Base-by-base conservation (phyloP, 2,329 filamentous ascomycete genomes). In the Botrytis porri region DNA sequence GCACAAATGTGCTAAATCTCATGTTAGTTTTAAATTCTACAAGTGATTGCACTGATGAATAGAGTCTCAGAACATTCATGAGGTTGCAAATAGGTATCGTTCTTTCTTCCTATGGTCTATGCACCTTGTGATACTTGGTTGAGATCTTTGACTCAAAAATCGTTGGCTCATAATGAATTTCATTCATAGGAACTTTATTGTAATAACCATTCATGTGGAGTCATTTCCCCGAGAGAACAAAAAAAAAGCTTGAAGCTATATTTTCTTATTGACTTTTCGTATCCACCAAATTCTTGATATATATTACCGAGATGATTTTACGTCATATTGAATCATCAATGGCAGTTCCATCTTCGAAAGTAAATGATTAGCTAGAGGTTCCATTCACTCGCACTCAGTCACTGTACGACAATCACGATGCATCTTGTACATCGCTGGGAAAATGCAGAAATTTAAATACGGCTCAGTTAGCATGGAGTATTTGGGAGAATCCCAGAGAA, bases 281-380 rank as follows among this genome's bases (percentile, higher is more conserved):
- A 43, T 63, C 7, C 20, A 41, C 25, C 4, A 10, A 9, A 16
- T 8, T 20, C 14, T 29, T 14, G 0, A 41, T 0, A 10, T 41
- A 4, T 2, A 62, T 20, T 62, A 4, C 29, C 3, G 20, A 18
- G 35, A 8, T 16, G 7, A 54, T 59, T 20, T 29, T 4, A n/a
- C 29, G 20, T 20, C 25, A 41, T 4, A 10, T 29, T 12, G 8
- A 16, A 20, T 10, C 61, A 63, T 18, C 14, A 7, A 29, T 12
- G 4, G 0, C 0, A 29, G 43, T n/a, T 5, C 12, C 1, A n/a
- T 63, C 10, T 25, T 63, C 14, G 14, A 9, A 5, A 29, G 8
- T 3, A 43, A 18, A 16, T 29, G 25, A n/a, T 16, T 29, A 1
- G 3, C 51, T 29, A 7, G 2, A 18, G 6, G 6, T 6, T 0